Evolutionary conservation across 2,329 filamentous ascomycete genomes (phyloP).

Genomic region (Penicillium sp.): DNA sequence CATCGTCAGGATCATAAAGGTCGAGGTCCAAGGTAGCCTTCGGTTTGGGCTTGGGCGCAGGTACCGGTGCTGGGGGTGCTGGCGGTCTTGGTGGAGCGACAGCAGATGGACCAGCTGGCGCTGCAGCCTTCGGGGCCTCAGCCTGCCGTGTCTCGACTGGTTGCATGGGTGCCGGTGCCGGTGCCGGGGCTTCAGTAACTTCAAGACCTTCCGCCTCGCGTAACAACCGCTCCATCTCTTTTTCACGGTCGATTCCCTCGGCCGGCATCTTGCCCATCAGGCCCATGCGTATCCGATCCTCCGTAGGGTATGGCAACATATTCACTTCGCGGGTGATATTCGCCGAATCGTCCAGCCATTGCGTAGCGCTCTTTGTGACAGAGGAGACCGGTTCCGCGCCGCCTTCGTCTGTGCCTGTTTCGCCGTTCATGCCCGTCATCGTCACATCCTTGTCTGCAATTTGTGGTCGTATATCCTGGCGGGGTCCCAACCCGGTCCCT

Average conservation of each 20-base stretch:
- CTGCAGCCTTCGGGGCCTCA: conserved; percentile 39
- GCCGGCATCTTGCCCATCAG: conserved; percentile 48
- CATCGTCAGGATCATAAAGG: conserved; percentile 49
- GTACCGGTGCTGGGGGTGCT: conserved; percentile 17
- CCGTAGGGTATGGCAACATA: conserved; percentile 48
- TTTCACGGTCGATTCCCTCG: conserved; percentile 56
- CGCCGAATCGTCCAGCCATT: conserved; percentile 46
- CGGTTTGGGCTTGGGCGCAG: conserved; percentile 38
- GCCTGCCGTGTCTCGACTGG: conserved; percentile 40
- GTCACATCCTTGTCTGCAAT: conserved; percentile 32
- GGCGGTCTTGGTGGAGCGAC: conserved; percentile 15
- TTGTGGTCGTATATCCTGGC: conserved; percentile 22
- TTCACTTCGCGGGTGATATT: conserved; percentile 43
- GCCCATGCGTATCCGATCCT: conserved; percentile 48
- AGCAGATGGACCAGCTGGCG: conserved; percentile 31
- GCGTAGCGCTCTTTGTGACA: conserved; percentile 44
- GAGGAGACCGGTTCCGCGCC: conserved; percentile 37
- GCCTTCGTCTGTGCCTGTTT: conserved; percentile 18
- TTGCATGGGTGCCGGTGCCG: conserved; percentile 33
- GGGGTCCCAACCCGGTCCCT: conserved; percentile 23
- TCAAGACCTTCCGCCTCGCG: conserved; percentile 60
- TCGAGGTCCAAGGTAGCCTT: conserved; percentile 48
- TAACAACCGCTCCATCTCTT: conserved; percentile 46
- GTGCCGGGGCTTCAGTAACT: conserved; percentile 38
- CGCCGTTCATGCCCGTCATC: conserved; percentile 38